Evolutionary conservation across 73 alveolate genomes (phyloP), one percentile per base, ranked within the genome.

Genomic region (Uronychia setigera): DNA sequence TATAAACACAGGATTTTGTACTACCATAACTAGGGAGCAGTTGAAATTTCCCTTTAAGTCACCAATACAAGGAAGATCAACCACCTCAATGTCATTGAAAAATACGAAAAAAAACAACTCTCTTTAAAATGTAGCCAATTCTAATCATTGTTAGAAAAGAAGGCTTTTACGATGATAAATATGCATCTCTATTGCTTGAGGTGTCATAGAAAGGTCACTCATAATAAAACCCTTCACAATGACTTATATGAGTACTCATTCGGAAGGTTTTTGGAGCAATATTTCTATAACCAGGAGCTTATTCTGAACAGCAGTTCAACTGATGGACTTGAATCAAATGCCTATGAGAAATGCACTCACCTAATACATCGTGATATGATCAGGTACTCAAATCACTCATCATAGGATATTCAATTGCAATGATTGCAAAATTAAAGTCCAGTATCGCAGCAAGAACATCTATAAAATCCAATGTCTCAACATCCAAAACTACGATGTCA

Each of bases 181-280:
- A 46, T 46, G 67, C 67, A 46, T 19, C 67, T 46, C 67, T 46
- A 46, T 19, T 46, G 67, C 67, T 19, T 46, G 67, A 46, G 19
- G 67, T 46, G 67, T 19, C 67, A 46, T 19, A 46, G 67, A 19
- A 46, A 46, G 67, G 67, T 46, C n/a, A 46, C 67, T 19, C 19
- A 5, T 19, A 46, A 46, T 46, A 46, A 46, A 19, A 46, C 67
- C 67, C 5, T 46, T 19, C 67, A 46, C 67, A 46, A 46, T 19
- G 67, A 46, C 67, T 19, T 80, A 33, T 79, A 33, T 58, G 86
- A 80, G 79, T 80, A 80, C 79, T 80, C 86, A 1, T 80, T 80
- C 31, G 86, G 86, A 29, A 46, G 35, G 30, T 80, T 80, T 29
- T 58, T 80, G 5, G 58, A 80, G 58, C 86, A 80, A 59, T 80